Evolutionary conservation across 306 rosid species (phyloP), one percentile per base, ranked within the genome.

Genomic region (Gastrolobium villosum): DNA sequence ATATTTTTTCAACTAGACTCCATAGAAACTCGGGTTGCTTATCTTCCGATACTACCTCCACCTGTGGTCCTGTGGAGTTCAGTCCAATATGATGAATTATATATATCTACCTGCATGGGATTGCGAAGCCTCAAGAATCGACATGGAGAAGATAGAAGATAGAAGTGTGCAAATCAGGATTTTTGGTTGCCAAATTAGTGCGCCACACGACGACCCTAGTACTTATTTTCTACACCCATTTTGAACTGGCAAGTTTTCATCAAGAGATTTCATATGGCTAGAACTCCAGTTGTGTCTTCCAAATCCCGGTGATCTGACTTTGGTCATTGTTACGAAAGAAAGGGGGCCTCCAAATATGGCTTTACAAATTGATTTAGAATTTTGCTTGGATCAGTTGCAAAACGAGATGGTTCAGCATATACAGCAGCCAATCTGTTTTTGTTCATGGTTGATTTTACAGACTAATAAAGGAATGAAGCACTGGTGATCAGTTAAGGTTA

Each of bases 1-100:
- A 4, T 94, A 90, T 81, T 92, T 94, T 85, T 92, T 94, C 89
- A 92, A 92, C 87, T 94, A 91, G 87, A 81, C 72, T 41, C 35
- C 34, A 50, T 60, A 55, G 54, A 57, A 81, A 44, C 69, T 59
- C 67, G 13, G 61, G 67, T 76, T 49, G 32, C 14, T 45, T 83
- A 55, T 66, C 77, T 48, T 20, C 0, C 26, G 34, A 81, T 56
- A 72, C 64, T 53, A 48, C 81, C 49, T 81, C 62, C 56, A 46
- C 62, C 49, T 31, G 5, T 64, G 69, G 69, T 67, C 69, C 35
- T 14, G 5, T 74, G 83, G 80, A 81, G 67, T 72, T 70, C 60
- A 71, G 48, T 40, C 82, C 75, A 76, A 50, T 72, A 69, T 55
- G 71, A 55, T 48, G 79, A 43, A 63, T 75, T 7, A 30, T 53